Base-by-base conservation (phyloP, 768 basidiomycete species). In the Butyriboletus loyo region DNA sequence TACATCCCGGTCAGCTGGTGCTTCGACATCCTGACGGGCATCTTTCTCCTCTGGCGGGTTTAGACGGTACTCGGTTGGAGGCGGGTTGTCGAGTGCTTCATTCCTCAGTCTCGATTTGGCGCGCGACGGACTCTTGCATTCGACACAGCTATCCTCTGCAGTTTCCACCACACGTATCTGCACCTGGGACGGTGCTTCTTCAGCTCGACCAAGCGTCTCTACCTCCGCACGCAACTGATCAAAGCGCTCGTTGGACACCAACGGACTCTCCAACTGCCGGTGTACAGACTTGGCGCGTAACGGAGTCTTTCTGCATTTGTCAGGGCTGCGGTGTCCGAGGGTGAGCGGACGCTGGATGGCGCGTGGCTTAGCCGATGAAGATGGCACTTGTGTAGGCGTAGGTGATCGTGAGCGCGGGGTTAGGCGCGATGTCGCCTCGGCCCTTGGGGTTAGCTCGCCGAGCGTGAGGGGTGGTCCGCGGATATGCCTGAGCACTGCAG, bases 371-470 rank as follows among this genome's bases (percentile, higher is more conserved):
- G 62, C 50, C 44, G 61, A 53, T 28, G 54, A 50, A 24, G 46
- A 47, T 27, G 45, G 36, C 46, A 42, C 5, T 22, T 11, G 49
- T 0, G 31, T 46, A 5, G 52, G 51, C 7, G 56, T 52, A 28
- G 63, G 56, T 6, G 64, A 58, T 37, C 30, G 52, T 1, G 56
- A 54, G n/a, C 22, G 38, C 15, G 46, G 39, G 11, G 41, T 48
- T 10, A 52, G 35, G 30, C 24, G 44, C 28, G 54, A 15, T 19
- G 52, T 42, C n/a, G 17, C 38, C 14, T 54, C 43, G 27, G 69
- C 72, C 54, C 65, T 70, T 59, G 78, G 76, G 24, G 75, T 73
- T 9, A 77, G 65, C 40, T 79, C 75, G 31, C 66, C 68, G 52
- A 75, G 65, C 21, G 75, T 73, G 42, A 76, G 63, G 21, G 55